phyloP scores from a whole-genome alignment of 345 rosid genomes.

The Clarkia xantiana region DNA sequence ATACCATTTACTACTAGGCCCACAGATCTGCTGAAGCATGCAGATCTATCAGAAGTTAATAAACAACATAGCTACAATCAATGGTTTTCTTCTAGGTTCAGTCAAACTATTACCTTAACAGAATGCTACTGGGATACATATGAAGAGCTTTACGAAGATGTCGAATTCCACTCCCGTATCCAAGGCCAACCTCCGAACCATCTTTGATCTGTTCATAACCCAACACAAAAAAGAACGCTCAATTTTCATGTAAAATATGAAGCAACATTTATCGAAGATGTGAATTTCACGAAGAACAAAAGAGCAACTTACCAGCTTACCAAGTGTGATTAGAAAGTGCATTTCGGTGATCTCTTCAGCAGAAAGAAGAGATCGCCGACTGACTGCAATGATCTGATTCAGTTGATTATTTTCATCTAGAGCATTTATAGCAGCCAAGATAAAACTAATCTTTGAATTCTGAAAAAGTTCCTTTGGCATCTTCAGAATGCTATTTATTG shows the following conservation, averaged over 20 bases:
- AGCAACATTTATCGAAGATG: neutral
- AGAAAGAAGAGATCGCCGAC: conserved; percentile 33
- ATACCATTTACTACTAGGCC: too few species aligned
- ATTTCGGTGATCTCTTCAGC: conserved; percentile 44
- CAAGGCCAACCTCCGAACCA: conserved; percentile 43
- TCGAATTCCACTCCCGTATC: conserved; percentile 47
- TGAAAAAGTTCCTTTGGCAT: conserved; percentile 58
- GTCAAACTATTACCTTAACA: conserved; percentile 40
- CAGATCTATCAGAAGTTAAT: too few species aligned
- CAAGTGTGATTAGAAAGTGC: conserved; percentile 66
- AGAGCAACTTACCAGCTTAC: conserved; percentile 49
- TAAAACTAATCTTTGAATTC: conserved; percentile 54
- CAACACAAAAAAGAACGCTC: conserved; percentile 5
- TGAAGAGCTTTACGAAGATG: conserved; percentile 80
- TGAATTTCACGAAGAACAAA: neutral
- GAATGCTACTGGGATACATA: conserved; percentile 53
- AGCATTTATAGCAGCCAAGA: conserved; percentile 59
- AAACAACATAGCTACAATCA: too few species aligned
- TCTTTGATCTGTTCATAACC: conserved; percentile 47
- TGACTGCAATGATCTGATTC: conserved; percentile 41
- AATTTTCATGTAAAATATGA: neutral
- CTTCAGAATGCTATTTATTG: conserved; percentile 55
- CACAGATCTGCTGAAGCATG: too few species aligned
- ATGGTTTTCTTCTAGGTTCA: too few species aligned
- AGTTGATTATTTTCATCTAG: conserved; percentile 62